Base-by-base conservation (phyloP, 352 stramenopile species). In the Blastocystis sp. region DNA sequence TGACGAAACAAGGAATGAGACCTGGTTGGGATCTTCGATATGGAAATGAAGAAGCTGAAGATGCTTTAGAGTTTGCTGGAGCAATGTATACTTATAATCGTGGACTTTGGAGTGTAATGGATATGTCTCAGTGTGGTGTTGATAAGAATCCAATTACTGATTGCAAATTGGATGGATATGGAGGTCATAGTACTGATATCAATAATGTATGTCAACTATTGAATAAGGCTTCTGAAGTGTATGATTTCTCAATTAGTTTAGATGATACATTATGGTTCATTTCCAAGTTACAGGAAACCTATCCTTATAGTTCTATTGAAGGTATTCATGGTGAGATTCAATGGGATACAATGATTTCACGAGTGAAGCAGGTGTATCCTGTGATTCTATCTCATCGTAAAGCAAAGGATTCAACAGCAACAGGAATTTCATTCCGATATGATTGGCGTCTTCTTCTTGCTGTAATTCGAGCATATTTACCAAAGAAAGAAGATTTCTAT, bases 81-180 rank as follows among this genome's bases (percentile, higher is more conserved):
- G 71, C 37, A 27, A 83, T 83, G 71, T 83, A 83, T 29, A 83
- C 71, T 19, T 83, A 83, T 43, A 83, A 83, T 49, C 71, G 71
- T 11, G 71, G 71, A 1, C 29, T 83, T 3, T 83, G 52, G 52
- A 69, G 71, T 35, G 14, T 61, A 16, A 83, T 83, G 71, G 43
- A 83, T 29, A 69, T 71, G 57, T 51, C 29, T 46, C 24, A 27
- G 16, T 83, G 71, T 39, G 63, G 14, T 12, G 42, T 49, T 19
- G 71, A 83, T n/a, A 83, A 69, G 71, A 83, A 83, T 59, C 71
- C 71, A 6, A 83, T 83, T 24, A 69, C 71, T 21, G 71, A 83
- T 5, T 83, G 71, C 19, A 83, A 83, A 1, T 39, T 83, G 57
- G 71, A 83, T 29, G 71, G 71, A 59, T 83, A 83, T 59, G 71